phyloP scores from a whole-genome alignment of 208 protist genomes.

The Leishmania amazonensis region DNA sequence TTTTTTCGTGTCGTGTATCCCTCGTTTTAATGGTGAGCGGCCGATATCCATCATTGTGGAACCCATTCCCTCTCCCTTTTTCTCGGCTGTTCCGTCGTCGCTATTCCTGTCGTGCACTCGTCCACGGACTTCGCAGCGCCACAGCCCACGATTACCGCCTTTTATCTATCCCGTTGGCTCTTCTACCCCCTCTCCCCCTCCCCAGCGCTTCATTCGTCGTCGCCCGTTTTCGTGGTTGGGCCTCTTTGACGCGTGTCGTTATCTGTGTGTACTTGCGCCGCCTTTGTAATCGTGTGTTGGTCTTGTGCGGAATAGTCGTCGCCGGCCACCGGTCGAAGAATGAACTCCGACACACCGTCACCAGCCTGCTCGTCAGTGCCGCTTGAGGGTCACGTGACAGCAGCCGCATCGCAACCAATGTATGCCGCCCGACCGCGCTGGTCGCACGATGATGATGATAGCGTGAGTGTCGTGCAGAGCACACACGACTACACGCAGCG shows the following conservation, averaged over 20 bases:
- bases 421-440: slow-evolving; percentile 18
- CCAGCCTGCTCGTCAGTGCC: slow-evolving; percentile 4
- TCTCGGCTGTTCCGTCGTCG: neutral
- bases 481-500: slow-evolving; percentile 51
- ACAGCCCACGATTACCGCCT: neutral
- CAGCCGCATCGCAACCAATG: neutral
- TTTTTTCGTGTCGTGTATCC: neutral
- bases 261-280: no score
- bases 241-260: no score
- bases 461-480: slow-evolving; percentile 66
- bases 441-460: slow-evolving; percentile 36
- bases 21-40: neutral
- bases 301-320: neutral
- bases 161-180: neutral
- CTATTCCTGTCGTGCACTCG: neutral
- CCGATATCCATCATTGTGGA: neutral
- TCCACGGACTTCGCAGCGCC: neutral
- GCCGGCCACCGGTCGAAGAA: neutral
- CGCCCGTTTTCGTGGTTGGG: neutral
- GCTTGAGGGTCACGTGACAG: neutral
- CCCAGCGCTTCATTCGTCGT: neutral
- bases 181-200: neutral
- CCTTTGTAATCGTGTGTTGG: neutral
- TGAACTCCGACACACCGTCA: neutral
- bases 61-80: neutral